Evolutionary conservation across 257 asterid species (phyloP).

Genomic region (Nicotiana obtusifolia): DNA sequence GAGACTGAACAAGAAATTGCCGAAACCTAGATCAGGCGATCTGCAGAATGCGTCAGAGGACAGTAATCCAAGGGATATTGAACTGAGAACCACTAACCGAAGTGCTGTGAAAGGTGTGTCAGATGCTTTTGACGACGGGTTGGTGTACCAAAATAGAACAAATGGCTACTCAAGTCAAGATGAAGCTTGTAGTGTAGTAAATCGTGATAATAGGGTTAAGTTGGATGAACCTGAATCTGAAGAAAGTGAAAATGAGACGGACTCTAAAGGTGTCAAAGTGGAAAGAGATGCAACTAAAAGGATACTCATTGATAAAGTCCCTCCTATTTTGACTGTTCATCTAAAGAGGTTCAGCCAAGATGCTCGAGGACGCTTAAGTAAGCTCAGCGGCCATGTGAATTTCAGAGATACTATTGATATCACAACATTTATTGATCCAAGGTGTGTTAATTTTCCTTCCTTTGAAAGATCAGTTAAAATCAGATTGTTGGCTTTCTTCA

Average conservation of each 20-base stretch:
- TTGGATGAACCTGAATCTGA: constrained; percentile 36
- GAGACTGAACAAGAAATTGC: constrained; percentile 29
- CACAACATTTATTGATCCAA: constrained; percentile 64
- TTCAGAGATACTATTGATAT: constrained; percentile 63
- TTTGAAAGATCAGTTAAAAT: background rate
- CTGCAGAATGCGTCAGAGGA: constrained; percentile 24
- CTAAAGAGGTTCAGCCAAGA: constrained; percentile 89
- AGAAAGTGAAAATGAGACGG: constrained; percentile 31
- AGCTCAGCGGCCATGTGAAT: constrained; percentile 75
- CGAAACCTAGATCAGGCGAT: constrained; percentile 16
- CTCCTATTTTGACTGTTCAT: constrained; percentile 72
- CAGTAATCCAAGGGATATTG: constrained; percentile 12
- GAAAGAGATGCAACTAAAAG: constrained; percentile 86
- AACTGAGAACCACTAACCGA: constrained; percentile 13
- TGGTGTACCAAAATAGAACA: constrained; percentile 20
- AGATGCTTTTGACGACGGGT: constrained; percentile 24
- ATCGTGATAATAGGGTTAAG: constrained; percentile 4
- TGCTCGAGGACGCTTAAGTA: constrained; percentile 77
- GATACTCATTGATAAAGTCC: constrained; percentile 60
- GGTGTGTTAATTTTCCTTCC: constrained; percentile 35
- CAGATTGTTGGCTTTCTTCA: background rate
- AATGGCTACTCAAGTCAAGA: constrained; percentile 20
- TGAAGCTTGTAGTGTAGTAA: constrained; percentile 11
- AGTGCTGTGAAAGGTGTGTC: constrained; percentile 19
- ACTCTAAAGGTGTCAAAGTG: constrained; percentile 53